A percentile compares a stretch with the other conserved stretches of the same genome.
Evolutionary conservation across 179 eudicot species (phyloP).

Genomic region (Patellifolia procumbens): DNA sequence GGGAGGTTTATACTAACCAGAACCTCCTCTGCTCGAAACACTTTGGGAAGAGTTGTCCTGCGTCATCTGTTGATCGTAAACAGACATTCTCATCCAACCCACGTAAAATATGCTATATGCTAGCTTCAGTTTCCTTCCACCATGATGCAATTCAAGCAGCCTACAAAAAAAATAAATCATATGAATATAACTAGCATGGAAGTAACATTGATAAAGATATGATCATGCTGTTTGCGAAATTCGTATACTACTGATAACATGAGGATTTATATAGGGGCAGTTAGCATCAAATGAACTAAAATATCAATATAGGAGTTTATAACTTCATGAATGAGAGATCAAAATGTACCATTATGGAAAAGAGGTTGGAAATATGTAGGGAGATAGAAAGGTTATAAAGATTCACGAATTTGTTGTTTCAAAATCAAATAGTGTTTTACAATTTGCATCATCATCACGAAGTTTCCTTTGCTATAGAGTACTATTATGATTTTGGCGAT

Average conservation of each 20-base stretch:
- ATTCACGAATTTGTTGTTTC: neutral
- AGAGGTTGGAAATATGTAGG: neutral
- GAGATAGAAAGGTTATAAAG: neutral
- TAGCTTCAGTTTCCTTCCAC: neutral
- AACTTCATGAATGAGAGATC: too few relatives aligned
- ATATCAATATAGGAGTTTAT: too few relatives aligned
- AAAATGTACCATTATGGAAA: neutral
- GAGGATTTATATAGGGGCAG: too few relatives aligned
- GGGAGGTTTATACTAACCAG: neutral
- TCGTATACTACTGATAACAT: too few relatives aligned
- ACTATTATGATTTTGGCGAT: neutral
- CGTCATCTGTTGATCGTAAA: neutral
- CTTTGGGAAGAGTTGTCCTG: neutral
- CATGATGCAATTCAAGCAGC: neutral
- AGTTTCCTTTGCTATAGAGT: constrained; percentile 1
- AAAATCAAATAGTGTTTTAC: neutral
- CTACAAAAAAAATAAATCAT: neutral
- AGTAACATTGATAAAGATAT: too few relatives aligned
- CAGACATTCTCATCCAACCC: neutral
- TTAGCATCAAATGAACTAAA: too few relatives aligned
- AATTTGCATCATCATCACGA: neutral
- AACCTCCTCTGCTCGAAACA: neutral
- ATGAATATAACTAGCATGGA: too few relatives aligned
- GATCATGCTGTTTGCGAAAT: too few relatives aligned
- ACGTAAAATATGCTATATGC: neutral